Conservation (phyloP, 352 stramenopile species). For the Phytophthora vignae region DNA sequence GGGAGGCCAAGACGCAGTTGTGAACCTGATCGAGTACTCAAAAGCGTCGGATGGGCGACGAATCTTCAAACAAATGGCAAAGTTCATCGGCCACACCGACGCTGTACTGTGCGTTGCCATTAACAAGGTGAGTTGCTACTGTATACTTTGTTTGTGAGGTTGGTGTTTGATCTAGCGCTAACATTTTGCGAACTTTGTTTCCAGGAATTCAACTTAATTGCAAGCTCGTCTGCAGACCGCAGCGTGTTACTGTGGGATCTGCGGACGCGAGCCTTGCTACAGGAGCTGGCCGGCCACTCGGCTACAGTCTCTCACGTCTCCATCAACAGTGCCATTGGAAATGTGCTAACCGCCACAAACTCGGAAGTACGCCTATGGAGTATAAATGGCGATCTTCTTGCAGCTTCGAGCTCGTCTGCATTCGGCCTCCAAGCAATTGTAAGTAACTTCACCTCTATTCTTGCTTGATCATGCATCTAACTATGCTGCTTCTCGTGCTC, state of each 20-base stretch:
- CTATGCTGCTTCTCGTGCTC: neutral
- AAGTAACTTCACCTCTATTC: constrained; percentile 16
- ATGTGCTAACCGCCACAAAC: constrained; percentile 60
- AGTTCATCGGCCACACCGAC: constrained; percentile 75
- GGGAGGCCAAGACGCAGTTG: constrained; percentile 70
- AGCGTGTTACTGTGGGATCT: constrained; percentile 79
- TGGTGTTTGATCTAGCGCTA: neutral
- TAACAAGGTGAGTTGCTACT: constrained; percentile 51
- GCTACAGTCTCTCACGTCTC: constrained; percentile 58
- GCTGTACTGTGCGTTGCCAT: constrained; percentile 70
- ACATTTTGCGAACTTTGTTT: neutral
- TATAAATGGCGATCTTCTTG: constrained; percentile 81
- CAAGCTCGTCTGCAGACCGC: constrained; percentile 63
- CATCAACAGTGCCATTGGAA: constrained; percentile 77
- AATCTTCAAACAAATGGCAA: constrained; percentile 72
- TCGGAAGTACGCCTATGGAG: constrained; percentile 76
- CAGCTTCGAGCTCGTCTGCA: constrained; percentile 45
- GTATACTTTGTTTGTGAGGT: neutral
- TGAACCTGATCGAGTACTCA: constrained; percentile 76
- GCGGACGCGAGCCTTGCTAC: constrained; percentile 60
- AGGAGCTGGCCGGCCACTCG: constrained; percentile 66
- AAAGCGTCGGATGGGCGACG: constrained; percentile 62
- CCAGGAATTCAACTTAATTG: constrained; percentile 74
- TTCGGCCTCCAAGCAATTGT: constrained; percentile 69
- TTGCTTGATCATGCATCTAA: constrained; percentile 5